Base-by-base conservation (phyloP, 768 basidiomycete species). In the Fomitopsis serialis region DNA sequence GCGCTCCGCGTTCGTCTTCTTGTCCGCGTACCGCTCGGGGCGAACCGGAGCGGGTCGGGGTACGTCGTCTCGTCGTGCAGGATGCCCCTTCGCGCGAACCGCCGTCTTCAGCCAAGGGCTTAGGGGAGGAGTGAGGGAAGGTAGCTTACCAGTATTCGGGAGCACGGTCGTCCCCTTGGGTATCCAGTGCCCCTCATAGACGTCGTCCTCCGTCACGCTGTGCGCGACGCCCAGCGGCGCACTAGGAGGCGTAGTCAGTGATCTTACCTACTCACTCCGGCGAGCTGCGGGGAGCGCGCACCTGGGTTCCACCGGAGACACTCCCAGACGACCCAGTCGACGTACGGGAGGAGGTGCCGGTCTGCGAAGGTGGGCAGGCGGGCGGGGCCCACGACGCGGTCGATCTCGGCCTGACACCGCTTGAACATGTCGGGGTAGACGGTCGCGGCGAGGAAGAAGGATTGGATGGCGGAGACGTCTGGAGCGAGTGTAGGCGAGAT, bases 381-480 rank as follows among this genome's bases (percentile, higher is more conserved):
- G 19, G 68, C 66, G 21, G 50, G 37, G n/a, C 73, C 72, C 11
- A 73, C 57, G 23, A 70, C 71, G 3, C 71, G 70, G 54, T 75
- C 72, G 12, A 74, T 59, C 54, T 75, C 74, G 29, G 61, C 68
- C 24, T 70, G 71, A 13, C 69, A 72, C 42, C 62, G 62, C 4
- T 52, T 58, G 43, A 71, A 68, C 11, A 68, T 56, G 12, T 69
- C 60, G 1, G 72, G 73, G 53, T 59, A 60, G 15, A 59, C 25
- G 13, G 65, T 36, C 65, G 72, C 69, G n/a, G 66, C 69, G 4
- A 72, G 62, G 48, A 70, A 46, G 50, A 74, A 72, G 11, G 63
- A 52, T 13, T 49, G 51, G 52, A 62, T 45, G 1, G 56, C 59
- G 13, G 61, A 56, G 21, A 60, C 61, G 62, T 61, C 61, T 61